Evolutionary conservation across 108 stramenopile species (phyloP).

Genomic region (Cyclostephanos invisitatus): DNA sequence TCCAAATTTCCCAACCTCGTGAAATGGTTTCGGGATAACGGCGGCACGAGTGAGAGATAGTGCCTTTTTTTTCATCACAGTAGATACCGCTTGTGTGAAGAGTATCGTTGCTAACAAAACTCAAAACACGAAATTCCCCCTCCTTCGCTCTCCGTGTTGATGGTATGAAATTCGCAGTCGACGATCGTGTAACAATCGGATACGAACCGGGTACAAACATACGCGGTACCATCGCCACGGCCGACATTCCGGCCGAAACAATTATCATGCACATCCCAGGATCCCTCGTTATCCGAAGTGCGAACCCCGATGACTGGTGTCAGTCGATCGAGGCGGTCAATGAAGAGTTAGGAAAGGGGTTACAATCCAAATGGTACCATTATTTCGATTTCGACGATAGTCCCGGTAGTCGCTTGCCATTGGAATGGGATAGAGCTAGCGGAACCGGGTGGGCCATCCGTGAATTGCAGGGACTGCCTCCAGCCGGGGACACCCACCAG

Average conservation of each 20-base stretch:
- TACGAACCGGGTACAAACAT: slow-evolving; percentile 30
- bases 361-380: slow-evolving; percentile 33
- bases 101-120: neutral
- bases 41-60: slow-evolving; percentile 27
- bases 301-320: slow-evolving; percentile 11
- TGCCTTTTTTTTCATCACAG: too few relatives aligned
- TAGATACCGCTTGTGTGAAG: too few relatives aligned
- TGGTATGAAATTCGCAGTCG: slow-evolving; percentile 4
- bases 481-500: slow-evolving; percentile 34
- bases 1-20: slow-evolving; percentile 41
- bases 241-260: slow-evolving; percentile 31
- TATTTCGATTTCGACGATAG: slow-evolving; percentile 49
- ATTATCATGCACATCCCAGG: slow-evolving; percentile 42
- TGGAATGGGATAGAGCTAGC: slow-evolving; percentile 26
- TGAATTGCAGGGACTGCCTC: slow-evolving; percentile 47
- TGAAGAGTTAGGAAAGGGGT: slow-evolving; percentile 27
- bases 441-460: slow-evolving; percentile 8
- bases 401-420: slow-evolving; percentile 25
- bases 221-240: slow-evolving; percentile 45
- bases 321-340: slow-evolving; percentile 13
- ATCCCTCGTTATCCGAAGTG: slow-evolving; percentile 8
- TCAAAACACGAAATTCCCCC: too few relatives aligned
- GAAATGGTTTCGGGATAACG: slow-evolving; percentile 38
- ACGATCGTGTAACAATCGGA: slow-evolving; percentile 41
- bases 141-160: too few relatives aligned